Evolutionary conservation across 2,329 filamentous ascomycete genomes (phyloP).

Genomic region (Botrytis porri): DNA sequence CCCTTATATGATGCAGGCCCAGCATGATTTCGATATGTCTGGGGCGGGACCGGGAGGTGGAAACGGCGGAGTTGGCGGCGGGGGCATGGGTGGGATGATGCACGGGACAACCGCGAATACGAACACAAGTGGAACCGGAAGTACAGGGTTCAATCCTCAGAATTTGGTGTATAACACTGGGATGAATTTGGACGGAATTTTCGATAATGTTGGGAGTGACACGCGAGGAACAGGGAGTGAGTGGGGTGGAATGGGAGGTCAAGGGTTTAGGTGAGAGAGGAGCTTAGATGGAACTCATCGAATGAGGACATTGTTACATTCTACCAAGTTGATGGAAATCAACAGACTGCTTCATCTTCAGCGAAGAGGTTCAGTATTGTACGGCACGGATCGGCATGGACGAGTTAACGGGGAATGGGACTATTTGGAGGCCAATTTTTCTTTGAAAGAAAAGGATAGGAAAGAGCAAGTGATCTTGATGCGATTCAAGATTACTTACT

Average conservation of each 20-base stretch:
- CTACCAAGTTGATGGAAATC: background rate
- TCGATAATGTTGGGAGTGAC: background rate
- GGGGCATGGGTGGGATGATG: background rate
- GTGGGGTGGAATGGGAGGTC: constrained; percentile 1
- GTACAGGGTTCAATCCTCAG: constrained; percentile 1
- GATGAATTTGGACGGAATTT: constrained; percentile 9
- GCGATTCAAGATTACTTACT: background rate
- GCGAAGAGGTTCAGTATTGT: background rate
- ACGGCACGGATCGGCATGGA: background rate
- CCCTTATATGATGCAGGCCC: constrained; percentile 54
- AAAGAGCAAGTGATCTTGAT: background rate
- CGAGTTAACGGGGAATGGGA: background rate
- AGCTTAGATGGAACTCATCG: background rate
- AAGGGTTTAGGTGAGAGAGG: background rate
- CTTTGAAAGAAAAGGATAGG: background rate
- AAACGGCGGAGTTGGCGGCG: background rate
- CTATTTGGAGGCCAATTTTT: background rate
- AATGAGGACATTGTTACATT: background rate
- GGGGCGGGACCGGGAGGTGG: background rate
- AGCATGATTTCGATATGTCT: constrained; percentile 28
- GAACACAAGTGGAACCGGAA: background rate
- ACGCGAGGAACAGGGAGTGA: background rate
- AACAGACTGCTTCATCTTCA: background rate
- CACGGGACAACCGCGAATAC: background rate
- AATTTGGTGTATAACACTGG: constrained; percentile 2